Evolutionary conservation across 2,329 filamentous ascomycete genomes (phyloP), one percentile per base, ranked within the genome.

Genomic region (Aspergillus pseudoglaucus): DNA sequence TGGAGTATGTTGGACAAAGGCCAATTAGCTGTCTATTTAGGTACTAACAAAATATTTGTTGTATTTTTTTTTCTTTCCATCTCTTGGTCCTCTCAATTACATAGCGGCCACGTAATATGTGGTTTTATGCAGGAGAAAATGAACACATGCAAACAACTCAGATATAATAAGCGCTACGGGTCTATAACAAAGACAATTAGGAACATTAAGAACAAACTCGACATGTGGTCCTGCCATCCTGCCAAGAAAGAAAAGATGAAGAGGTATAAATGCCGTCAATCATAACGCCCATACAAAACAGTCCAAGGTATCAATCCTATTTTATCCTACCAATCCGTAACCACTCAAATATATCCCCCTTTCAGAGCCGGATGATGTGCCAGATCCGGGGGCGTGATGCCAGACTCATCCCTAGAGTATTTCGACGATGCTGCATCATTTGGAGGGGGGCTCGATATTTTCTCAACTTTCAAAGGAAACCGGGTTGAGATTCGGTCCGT

Each of bases 381-480:
- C 46, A 78, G 65, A 55, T 82, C 73, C 2, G 81, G 81, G 55
- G 74, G 69, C 42, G 75, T 68, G 37, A 82, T 45, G 5, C 66
- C 63, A 27, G 63, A 53, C 25, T 67, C 58, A 45, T 68, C 63
- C 25, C 59, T 53, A 9, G 63, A 62, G 52, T 64, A 74, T 55
- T 78, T 75, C 25, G 75, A 64, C 33, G 63, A 65, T 12, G 63
- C 59, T 7, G 58, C 54, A 45, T 62, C 58, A 23, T 59, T 61
- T 68, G 59, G 75, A 76, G 58, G 77, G 72, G 70, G 50, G 46
- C 75, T 73, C 49, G 80, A 64, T 0, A 81, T 80, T 8, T 69
- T 72, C 1, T 78, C 81, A 55, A 85, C 83, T 52, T 79, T 76
- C 42, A 81, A 51, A 1, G 69, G 70, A 38, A 72, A 63, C 23